These are phyloP conservation scores for Mucuna pruriens DNA, from an alignment of 306 rosid species.

Conservation along the genomic window DNA sequence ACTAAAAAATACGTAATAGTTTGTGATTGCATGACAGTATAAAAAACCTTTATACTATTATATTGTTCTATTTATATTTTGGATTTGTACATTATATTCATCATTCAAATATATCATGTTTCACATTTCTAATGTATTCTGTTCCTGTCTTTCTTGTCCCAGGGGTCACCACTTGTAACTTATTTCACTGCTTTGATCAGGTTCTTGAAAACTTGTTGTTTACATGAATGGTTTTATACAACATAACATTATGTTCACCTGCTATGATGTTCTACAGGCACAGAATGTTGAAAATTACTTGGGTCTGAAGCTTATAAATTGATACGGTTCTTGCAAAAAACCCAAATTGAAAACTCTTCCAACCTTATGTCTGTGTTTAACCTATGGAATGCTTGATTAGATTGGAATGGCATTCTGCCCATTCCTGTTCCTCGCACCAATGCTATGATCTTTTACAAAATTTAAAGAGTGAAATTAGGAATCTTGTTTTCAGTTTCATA, in stretches of 20 bases:
- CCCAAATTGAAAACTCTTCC: no score
- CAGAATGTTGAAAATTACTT: no score
- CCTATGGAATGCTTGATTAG: background rate
- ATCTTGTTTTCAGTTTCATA: background rate
- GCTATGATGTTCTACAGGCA: background rate
- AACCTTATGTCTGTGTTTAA: no score
- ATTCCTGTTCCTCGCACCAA: background rate
- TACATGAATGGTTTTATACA: background rate
- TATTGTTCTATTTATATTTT: no score
- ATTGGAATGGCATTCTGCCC: background rate
- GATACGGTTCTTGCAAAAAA: no score
- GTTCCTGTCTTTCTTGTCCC: background rate
- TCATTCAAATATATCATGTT: background rate
- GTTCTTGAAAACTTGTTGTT: background rate
- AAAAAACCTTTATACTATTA: no score
- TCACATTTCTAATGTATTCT: background rate
- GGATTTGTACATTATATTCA: background rate
- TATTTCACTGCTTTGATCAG: background rate
- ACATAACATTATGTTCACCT: no score
- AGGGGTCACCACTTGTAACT: constrained; percentile 10
- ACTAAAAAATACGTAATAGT: no score
- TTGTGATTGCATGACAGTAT: no score
- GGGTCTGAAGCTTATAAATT: no score
- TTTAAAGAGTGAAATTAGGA: background rate
- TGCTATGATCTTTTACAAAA: background rate